Base-by-base conservation (phyloP, 768 basidiomycete species). In the Agrocybe pediades region DNA sequence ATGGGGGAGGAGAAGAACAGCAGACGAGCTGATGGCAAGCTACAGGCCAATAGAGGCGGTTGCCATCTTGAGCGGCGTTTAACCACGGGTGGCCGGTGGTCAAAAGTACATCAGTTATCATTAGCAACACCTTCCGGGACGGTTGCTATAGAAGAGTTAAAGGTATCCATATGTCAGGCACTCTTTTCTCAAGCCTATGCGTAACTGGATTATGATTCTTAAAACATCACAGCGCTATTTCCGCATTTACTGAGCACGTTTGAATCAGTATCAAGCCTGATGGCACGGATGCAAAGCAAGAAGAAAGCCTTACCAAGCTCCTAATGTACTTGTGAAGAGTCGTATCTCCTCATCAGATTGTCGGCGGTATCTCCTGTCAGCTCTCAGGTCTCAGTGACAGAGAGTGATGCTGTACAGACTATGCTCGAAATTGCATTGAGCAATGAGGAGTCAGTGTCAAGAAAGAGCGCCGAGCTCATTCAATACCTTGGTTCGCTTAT, bases 91-190 rank as follows among this genome's bases (percentile, higher is more conserved):
- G 27, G 39, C 27, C 40, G 27, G 21, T 39, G 42, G 36, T 19
- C 45, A 48, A 20, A n/a, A n/a, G n/a, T n/a, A n/a, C 30, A 20
- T 27, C 5, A 27, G 45, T 49, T 46, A 51, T 33, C 43, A 53
- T 46, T 36, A 49, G 47, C 39, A 30, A 51, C 49, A 56, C 47
- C 23, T 46, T 52, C 46, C 55, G 51, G 46, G 30, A 49, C 55
- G 55, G 59, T 63, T 60, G 59, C 62, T 61, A 61, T 59, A 60
- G 49, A 48, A 50, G 23, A 45, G 16, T 13, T 36, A 15, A 6
- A 20, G 54, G 55, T 56, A 56, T 61, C 52, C 60, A 58, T 41
- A 56, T 57, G 62, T 57, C 50, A 54, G 52, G 51, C 42, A 47
- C n/a, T n/a, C n/a, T 40, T 36, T 40, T 46, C 17, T 21, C 39